These are phyloP conservation scores for Kazachstania taianensis DNA, from an alignment of 805 yeast genomes.

Conservation along the genomic window DNA sequence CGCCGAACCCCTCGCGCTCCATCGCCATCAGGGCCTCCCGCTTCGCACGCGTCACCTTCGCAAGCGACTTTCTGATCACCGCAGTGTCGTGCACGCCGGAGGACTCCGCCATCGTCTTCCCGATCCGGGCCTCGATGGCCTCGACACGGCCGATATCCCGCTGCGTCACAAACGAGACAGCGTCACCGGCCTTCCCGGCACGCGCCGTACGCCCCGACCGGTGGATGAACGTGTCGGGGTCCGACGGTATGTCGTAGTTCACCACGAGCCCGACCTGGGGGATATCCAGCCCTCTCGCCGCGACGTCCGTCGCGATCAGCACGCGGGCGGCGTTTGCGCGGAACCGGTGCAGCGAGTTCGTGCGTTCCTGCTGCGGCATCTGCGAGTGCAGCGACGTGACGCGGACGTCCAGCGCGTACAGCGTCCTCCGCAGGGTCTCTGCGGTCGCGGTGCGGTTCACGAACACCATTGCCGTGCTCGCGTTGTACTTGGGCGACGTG, in stretches of 20 bases:
- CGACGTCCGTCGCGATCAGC: constrained; percentile 92
- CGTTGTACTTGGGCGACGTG: constrained; percentile 48
- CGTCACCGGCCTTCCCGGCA: constrained; percentile 85
- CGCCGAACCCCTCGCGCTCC: constrained; percentile 88
- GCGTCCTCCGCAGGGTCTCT: constrained; percentile 70
- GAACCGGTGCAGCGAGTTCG: constrained; percentile 84
- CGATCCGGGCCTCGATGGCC: constrained; percentile 79
- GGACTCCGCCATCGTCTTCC: constrained; percentile 68
- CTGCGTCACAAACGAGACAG: constrained; percentile 75
- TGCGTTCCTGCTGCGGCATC: constrained; percentile 87
- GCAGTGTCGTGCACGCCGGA: constrained; percentile 62
- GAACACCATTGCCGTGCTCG: constrained; percentile 72
- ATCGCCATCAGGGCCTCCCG: constrained; percentile 87
- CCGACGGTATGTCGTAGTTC: constrained; percentile 90
- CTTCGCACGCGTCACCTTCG: constrained; percentile 67
- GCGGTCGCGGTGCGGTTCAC: constrained; percentile 89
- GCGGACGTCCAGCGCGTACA: constrained; percentile 62
- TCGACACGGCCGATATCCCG: constrained; percentile 72
- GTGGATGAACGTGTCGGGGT: constrained; percentile 92
- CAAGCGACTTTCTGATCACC: constrained; percentile 64
- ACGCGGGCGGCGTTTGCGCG: constrained; percentile 92
- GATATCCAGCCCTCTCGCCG: constrained; percentile 93
- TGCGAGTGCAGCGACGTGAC: constrained; percentile 90
- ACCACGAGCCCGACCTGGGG: constrained; percentile 85
- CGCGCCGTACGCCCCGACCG: constrained; percentile 98